Evolutionary conservation across 1,139 yeast species (phyloP).

Genomic region (Hyphopichia burtonii): DNA sequence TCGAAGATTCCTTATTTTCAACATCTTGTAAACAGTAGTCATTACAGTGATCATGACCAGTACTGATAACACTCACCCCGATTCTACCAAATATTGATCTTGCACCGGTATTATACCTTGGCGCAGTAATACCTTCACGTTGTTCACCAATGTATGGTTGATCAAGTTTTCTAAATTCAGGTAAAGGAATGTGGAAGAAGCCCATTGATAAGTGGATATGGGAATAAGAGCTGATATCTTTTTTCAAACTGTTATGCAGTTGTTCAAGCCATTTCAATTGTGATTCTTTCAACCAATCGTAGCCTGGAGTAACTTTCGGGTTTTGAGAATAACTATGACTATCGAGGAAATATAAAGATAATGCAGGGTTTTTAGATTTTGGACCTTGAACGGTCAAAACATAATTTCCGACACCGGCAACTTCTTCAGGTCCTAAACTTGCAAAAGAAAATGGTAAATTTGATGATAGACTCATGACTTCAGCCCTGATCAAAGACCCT

Average conservation of each 20-base stretch:
- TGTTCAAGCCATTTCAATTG: slow-evolving; percentile 54
- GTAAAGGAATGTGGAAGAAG: slow-evolving; percentile 89
- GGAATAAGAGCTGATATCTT: slow-evolving; percentile 32
- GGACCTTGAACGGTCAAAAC: slow-evolving; percentile 16
- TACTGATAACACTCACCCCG: slow-evolving; percentile 3
- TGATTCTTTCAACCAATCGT: slow-evolving; percentile 78
- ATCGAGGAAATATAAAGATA: slow-evolving; percentile 75
- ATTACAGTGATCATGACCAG: slow-evolving; percentile 75
- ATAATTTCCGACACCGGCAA: slow-evolving; percentile 29
- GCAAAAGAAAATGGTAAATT: slow-evolving; percentile 25
- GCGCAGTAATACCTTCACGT: slow-evolving; percentile 78
- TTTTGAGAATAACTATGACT: slow-evolving; percentile 67
- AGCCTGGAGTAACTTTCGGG: slow-evolving; percentile 52
- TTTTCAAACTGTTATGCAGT: slow-evolving; percentile 14
- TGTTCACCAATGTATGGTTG: slow-evolving; percentile 55
- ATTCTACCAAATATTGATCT: slow-evolving; percentile 53
- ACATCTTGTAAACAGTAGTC: slow-evolving; percentile 73
- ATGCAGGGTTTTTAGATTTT: slow-evolving; percentile 39
- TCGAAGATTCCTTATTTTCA: slow-evolving; percentile 17
- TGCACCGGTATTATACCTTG: slow-evolving; percentile 66
- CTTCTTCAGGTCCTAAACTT: slow-evolving; percentile 19
- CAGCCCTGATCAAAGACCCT: slow-evolving; percentile 20
- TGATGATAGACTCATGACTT: slow-evolving; percentile 21
- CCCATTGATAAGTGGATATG: slow-evolving; percentile 70
- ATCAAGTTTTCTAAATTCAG: slow-evolving; percentile 64